Conservation (phyloP, 1,139 yeast species). For the Petasospora rhodanensis region DNA sequence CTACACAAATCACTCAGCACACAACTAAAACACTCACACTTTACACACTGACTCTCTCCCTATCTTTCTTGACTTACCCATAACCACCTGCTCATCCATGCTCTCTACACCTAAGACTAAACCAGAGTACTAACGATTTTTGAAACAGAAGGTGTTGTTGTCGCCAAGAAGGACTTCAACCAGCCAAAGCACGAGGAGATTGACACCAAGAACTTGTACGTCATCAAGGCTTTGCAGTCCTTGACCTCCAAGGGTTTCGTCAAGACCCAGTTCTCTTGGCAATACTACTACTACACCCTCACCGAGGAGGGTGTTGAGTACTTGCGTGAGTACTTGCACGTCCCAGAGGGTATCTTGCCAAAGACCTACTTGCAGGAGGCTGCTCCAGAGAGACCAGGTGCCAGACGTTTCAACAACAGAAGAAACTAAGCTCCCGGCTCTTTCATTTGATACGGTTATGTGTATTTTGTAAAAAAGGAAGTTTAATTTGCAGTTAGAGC, state of each 20-base stretch:
- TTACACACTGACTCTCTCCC: too few relatives aligned
- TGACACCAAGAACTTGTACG: constrained; percentile 96
- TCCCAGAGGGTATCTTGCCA: constrained; percentile 98
- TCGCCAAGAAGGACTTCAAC: constrained; percentile 98
- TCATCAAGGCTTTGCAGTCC: constrained; percentile 99
- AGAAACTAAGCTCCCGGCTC: constrained; percentile 24
- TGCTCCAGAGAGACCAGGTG: constrained; percentile 77
- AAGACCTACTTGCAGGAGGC: constrained; percentile 96
- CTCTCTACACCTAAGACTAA: too few relatives aligned
- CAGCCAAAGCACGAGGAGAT: constrained; percentile 97
- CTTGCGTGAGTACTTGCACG: constrained; percentile 97
- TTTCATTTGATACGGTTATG: constrained; percentile 14
- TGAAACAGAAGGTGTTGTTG: constrained; percentile 90
- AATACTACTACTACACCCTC: constrained; percentile 99
- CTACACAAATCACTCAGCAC: too few relatives aligned
- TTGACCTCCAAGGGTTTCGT: constrained; percentile 98
- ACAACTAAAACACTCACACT: too few relatives aligned
- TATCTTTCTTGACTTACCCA: too few relatives aligned
- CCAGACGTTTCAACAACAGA: constrained; percentile 42
- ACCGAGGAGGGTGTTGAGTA: constrained; percentile 99
- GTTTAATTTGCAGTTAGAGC: constrained; percentile 39
- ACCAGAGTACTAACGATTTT: constrained; percentile 27
- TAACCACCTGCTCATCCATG: too few relatives aligned
- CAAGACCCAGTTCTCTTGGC: constrained; percentile 99
- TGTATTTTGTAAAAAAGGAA: constrained; percentile 21